A percentile compares a stretch with the other conserved stretches of the same genome.
Evolutionary conservation across 768 basidiomycete genomes (phyloP).

Genomic region (Hericium coralloides): DNA sequence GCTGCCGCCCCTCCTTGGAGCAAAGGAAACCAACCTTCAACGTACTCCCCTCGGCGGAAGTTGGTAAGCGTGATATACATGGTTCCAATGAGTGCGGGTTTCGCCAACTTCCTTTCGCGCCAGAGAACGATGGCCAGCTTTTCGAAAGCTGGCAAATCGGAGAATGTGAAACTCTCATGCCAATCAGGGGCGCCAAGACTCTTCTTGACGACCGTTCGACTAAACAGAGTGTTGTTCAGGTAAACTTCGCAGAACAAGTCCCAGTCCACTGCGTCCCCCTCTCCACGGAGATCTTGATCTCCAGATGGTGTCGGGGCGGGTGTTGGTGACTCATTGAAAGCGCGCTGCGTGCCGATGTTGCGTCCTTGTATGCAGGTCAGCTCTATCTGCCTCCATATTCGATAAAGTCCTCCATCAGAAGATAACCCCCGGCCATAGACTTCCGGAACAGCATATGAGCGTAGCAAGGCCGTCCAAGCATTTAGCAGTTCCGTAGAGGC

Average conservation of each 20-base stretch:
- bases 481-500: slow-evolving; percentile 50
- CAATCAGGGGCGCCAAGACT: slow-evolving; percentile 63
- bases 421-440: slow-evolving; percentile 53
- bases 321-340: slow-evolving; percentile 24
- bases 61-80: slow-evolving; percentile 57
- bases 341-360: slow-evolving; percentile 49
- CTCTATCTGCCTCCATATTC: slow-evolving; percentile 82
- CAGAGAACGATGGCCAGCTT: slow-evolving; percentile 59
- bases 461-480: slow-evolving; percentile 73
- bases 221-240: slow-evolving; percentile 56
- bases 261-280: slow-evolving; percentile 45
- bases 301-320: neutral
- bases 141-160: slow-evolving; percentile 74
- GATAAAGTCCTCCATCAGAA: slow-evolving; percentile 61
- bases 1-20: slow-evolving; percentile 39
- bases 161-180: slow-evolving; percentile 71
- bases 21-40: slow-evolving; percentile 85
- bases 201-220: slow-evolving; percentile 67
- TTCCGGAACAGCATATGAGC: slow-evolving; percentile 75
- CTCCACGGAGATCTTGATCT: slow-evolving; percentile 12
- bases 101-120: slow-evolving; percentile 57
- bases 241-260: slow-evolving; percentile 77
- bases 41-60: slow-evolving; percentile 61
- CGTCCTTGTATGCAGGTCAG: slow-evolving; percentile 67
- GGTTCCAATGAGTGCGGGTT: slow-evolving; percentile 48